A percentile compares a stretch with the other conserved stretches of the same genome.
Conservation (phyloP, 192 early-diverging fungal genomes). For the Ambispora gerdemannii region DNA sequence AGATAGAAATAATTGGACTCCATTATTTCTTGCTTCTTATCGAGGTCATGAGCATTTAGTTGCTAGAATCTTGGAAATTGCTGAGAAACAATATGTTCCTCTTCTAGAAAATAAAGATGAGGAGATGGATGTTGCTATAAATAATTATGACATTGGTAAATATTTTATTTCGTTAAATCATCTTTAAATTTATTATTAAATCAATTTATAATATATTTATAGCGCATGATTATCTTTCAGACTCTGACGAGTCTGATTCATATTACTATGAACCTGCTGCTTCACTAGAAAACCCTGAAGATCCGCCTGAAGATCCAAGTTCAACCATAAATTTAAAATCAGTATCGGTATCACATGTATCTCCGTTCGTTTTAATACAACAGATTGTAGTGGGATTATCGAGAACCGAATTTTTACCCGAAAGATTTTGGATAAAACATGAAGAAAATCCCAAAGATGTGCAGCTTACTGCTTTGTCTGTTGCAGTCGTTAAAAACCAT, state of each 20-base stretch:
- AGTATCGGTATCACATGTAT: background rate
- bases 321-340: background rate
- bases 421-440: background rate
- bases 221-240: background rate
- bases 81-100: background rate
- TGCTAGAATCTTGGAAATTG: constrained; percentile 1
- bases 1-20: background rate
- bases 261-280: background rate
- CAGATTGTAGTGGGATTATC: background rate
- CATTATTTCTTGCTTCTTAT: background rate
- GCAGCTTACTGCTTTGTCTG: background rate
- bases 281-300: background rate
- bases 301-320: background rate
- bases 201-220: too few relatives aligned
- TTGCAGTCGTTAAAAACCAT: background rate
- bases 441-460: background rate
- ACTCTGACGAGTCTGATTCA: background rate
- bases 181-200: too few relatives aligned
- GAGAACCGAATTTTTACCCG: background rate
- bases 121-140: background rate
- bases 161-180: too few relatives aligned
- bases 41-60: background rate
- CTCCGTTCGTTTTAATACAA: background rate
- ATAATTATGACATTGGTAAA: background rate
- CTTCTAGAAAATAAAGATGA: background rate